Conservation (phyloP, 441 rosid species). For the Populus hybrid region DNA sequence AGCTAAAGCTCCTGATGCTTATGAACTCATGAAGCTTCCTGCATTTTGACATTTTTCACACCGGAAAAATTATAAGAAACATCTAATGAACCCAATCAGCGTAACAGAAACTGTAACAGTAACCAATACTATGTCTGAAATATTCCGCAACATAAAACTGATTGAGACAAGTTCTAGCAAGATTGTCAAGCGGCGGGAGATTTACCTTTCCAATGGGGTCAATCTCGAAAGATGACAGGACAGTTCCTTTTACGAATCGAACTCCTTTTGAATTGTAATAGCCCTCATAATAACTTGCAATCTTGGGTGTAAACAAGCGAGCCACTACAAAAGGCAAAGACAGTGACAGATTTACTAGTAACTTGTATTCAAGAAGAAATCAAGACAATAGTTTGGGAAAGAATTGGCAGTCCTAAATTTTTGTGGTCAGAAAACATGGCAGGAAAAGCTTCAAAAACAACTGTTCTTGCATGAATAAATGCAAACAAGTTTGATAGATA, state of each 20-base stretch:
- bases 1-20: neutral
- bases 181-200: neutral
- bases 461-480: neutral
- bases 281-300: slow-evolving; percentile 80
- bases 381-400: neutral
- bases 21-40: neutral
- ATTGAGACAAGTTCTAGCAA: neutral
- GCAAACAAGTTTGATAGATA: neutral
- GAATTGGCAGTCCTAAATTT: neutral
- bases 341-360: neutral
- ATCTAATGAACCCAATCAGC: neutral
- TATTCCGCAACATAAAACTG: neutral
- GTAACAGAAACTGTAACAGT: neutral
- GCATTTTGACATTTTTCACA: neutral
- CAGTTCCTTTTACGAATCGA: slow-evolving; percentile 83
- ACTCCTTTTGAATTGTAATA: slow-evolving; percentile 83
- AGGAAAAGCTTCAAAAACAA: neutral
- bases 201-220: slow-evolving; percentile 66
- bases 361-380: neutral
- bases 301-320: slow-evolving; percentile 83
- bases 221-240: slow-evolving; percentile 75
- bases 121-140: neutral
- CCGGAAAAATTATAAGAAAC: too few species aligned
- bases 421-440: neutral
- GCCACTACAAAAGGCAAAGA: slow-evolving; percentile 55